Evolutionary conservation across 495 filamentous ascomycete species (phyloP).

Genomic region (Penicillium coprophilum): DNA sequence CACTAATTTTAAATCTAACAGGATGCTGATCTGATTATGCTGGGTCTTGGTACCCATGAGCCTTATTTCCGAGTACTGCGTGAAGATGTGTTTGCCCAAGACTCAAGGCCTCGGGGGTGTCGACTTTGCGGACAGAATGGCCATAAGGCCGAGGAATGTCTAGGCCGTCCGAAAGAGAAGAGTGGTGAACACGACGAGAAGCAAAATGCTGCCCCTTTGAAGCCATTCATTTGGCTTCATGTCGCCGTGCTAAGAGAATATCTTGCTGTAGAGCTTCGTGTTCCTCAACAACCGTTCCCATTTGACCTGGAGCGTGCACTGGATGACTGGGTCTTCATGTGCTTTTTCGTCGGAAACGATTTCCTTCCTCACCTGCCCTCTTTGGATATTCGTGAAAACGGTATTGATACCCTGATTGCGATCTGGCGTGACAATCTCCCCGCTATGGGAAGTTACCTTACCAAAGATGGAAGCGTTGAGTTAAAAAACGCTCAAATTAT

Average conservation of each 20-base stretch:
- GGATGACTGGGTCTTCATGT: conserved; percentile 99
- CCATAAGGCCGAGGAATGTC: conserved; percentile 81
- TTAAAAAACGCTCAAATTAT: conserved; percentile 85
- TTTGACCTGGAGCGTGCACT: conserved; percentile 94
- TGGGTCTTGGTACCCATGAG: conserved; percentile 95
- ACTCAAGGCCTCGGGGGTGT: conserved; percentile 77
- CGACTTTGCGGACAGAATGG: conserved; percentile 86
- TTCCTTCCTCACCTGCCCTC: conserved; percentile 96
- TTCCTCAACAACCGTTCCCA: conserved; percentile 74
- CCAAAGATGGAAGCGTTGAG: conserved; percentile 89
- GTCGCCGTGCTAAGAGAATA: conserved; percentile 92
- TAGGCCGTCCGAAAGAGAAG: conserved; percentile 79
- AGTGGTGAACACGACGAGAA: conserved; percentile 85
- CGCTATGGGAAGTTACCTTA: conserved; percentile 90
- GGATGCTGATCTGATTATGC: conserved; percentile 98
- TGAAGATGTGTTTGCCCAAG: conserved; percentile 94
- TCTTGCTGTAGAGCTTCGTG: conserved; percentile 80
- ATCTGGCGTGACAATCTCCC: conserved; percentile 96
- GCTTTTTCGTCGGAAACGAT: conserved; percentile 99
- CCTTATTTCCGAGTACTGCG: conserved; percentile 95
- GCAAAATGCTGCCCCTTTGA: conserved; percentile 61
- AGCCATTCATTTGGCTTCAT: conserved; percentile 98
- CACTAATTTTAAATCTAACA: conserved; percentile 27
- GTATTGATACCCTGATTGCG: conserved; percentile 90
- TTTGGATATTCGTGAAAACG: conserved; percentile 94